These are phyloP conservation scores for Calcarisporium arbuscula DNA, from an alignment of 2,329 filamentous ascomycete genomes.

Conservation along the genomic window DNA sequence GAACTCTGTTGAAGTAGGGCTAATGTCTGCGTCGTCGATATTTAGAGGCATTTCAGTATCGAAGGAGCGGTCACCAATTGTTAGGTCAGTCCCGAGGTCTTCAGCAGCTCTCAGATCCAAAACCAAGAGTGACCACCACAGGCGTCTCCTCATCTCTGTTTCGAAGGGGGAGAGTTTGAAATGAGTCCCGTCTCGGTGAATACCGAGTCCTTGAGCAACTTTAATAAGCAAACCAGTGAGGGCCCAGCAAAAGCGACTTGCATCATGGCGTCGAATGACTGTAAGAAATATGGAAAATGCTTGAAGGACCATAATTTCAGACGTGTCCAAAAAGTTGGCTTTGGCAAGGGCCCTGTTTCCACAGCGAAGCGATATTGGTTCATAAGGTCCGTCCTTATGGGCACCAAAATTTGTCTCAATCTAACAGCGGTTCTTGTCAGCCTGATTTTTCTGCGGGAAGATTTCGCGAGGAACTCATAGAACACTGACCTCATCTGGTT, in stretches of 20 bases:
- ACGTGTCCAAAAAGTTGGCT: slow-evolving; percentile 51
- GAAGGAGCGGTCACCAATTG: slow-evolving; percentile 32
- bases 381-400: slow-evolving; percentile 37
- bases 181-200: slow-evolving; percentile 49
- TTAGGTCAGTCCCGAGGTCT: slow-evolving; percentile 43
- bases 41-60: slow-evolving; percentile 45
- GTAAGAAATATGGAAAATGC: slow-evolving; percentile 51
- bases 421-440: slow-evolving; percentile 10
- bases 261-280: slow-evolving; percentile 39
- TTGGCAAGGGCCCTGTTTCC: slow-evolving; percentile 51
- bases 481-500: slow-evolving; percentile 54
- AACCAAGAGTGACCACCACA: slow-evolving; percentile 56
- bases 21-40: slow-evolving; percentile 42
- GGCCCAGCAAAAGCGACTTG: slow-evolving; percentile 53
- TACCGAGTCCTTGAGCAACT: slow-evolving; percentile 53
- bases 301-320: slow-evolving; percentile 51
- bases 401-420: slow-evolving; percentile 34
- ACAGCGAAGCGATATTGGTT: slow-evolving; percentile 45
- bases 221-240: slow-evolving; percentile 52
- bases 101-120: slow-evolving; percentile 51
- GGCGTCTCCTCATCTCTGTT: slow-evolving; percentile 51
- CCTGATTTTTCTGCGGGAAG: neutral
- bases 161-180: slow-evolving; percentile 51
- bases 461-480: slow-evolving; percentile 1
- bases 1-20: slow-evolving; percentile 37